Percentiles rank a stretch among this genome's conserved stretches.
Conservation (phyloP, 2,329 filamentous ascomycete genomes). For the Verticillium tricorpus region DNA sequence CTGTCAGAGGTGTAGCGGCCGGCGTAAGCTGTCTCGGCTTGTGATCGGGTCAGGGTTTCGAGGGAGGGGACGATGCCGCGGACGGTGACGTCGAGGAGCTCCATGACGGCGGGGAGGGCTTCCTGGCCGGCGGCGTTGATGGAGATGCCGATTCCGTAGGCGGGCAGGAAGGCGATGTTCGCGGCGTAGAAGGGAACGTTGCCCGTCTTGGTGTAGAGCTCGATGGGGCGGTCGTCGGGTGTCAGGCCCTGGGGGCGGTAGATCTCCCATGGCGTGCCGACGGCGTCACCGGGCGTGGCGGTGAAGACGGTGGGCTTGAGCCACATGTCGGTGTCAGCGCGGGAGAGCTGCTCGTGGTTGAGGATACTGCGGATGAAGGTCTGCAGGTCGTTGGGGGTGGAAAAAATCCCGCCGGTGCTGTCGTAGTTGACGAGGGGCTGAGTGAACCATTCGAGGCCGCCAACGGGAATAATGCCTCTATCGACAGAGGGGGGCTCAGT, state of each 20-base stretch:
- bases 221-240: slow-evolving; percentile 21
- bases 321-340: slow-evolving; percentile 36
- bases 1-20: slow-evolving; percentile 32
- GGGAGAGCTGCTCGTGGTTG: slow-evolving; percentile 30
- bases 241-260: slow-evolving; percentile 24
- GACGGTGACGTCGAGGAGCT: slow-evolving; percentile 22
- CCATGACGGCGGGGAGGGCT: slow-evolving; percentile 8
- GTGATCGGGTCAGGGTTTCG: slow-evolving; percentile 35
- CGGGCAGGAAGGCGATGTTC: slow-evolving; percentile 28
- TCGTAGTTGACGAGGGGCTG: slow-evolving; percentile 26
- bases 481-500: slow-evolving; percentile 24
- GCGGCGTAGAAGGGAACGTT: slow-evolving; percentile 26
- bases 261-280: slow-evolving; percentile 31
- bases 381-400: slow-evolving; percentile 35
- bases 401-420: slow-evolving; percentile 38
- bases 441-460: slow-evolving; percentile 29
- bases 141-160: slow-evolving; percentile 28
- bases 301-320: slow-evolving; percentile 39
- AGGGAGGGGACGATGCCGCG: slow-evolving; percentile 33
- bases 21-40: slow-evolving; percentile 24
- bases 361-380: slow-evolving; percentile 37
- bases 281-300: slow-evolving; percentile 27
- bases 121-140: slow-evolving; percentile 29
- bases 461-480: slow-evolving; percentile 24
- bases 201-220: slow-evolving; percentile 28